A percentile compares a stretch with the other conserved stretches of the same genome.
phyloP scores from a whole-genome alignment of 305 asterid genomes.

The Striga hermonthica region DNA sequence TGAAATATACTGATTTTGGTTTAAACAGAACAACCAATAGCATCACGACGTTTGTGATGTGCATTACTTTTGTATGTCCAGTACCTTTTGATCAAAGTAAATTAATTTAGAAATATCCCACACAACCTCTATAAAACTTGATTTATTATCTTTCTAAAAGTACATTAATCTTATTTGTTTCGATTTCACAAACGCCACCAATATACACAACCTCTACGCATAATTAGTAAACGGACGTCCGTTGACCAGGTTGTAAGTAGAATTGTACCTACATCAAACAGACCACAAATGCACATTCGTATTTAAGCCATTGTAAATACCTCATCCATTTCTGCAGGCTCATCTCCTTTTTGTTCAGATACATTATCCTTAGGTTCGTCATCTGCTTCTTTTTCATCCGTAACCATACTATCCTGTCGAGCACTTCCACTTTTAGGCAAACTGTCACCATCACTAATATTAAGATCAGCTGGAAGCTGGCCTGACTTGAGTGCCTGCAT shows the following conservation, averaged over 20 bases:
- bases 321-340: constrained; percentile 85
- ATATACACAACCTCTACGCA: too few relatives aligned
- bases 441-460: constrained; percentile 41
- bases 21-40: too few relatives aligned
- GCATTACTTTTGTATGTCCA: too few relatives aligned
- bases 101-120: too few relatives aligned
- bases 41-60: too few relatives aligned
- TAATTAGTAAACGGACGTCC: too few relatives aligned
- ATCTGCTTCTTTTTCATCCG: constrained; percentile 54
- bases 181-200: too few relatives aligned
- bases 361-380: constrained; percentile 42
- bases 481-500: constrained; percentile 91
- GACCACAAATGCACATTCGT: not conserved
- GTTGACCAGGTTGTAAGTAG: not conserved
- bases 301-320: constrained; percentile 33
- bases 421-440: constrained; percentile 38
- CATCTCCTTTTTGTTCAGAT: constrained; percentile 54
- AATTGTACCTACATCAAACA: not conserved
- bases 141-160: too few relatives aligned
- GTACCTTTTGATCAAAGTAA: too few relatives aligned
- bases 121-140: too few relatives aligned
- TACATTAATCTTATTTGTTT: too few relatives aligned
- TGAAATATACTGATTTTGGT: too few relatives aligned
- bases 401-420: constrained; percentile 56
- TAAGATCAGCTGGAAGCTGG: constrained; percentile 86